Evolutionary conservation across 306 rosid species (phyloP).

Genomic region (Dicorynia guianensis): DNA sequence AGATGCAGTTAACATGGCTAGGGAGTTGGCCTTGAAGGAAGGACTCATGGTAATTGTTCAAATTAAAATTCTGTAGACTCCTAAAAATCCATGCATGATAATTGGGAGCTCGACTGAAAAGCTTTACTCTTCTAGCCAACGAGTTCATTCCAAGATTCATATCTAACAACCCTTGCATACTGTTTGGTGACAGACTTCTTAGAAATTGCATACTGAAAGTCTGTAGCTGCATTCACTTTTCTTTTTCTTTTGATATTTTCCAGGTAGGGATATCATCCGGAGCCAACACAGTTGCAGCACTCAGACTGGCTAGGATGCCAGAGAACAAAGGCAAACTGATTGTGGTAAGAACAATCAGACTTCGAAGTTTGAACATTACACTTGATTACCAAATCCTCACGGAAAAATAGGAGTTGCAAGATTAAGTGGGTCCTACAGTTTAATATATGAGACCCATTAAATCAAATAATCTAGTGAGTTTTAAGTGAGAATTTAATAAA

Average conservation of each 20-base stretch:
- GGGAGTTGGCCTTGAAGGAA: constrained; percentile 65
- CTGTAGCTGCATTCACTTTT: constrained; percentile 25
- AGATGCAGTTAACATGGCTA: constrained; percentile 67
- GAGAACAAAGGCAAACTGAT: constrained; percentile 74
- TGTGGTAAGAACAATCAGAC: constrained; percentile 51
- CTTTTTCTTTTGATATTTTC: constrained; percentile 22
- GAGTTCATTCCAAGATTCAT: neutral
- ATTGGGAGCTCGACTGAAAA: neutral
- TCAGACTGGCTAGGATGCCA: constrained; percentile 62
- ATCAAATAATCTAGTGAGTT: no score
- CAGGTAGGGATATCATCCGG: constrained; percentile 76
- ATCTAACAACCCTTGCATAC: no score
- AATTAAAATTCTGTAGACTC: neutral
- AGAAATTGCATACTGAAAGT: neutral
- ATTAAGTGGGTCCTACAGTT: no score
- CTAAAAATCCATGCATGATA: no score
- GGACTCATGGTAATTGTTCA: constrained; percentile 57
- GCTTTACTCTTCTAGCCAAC: neutral
- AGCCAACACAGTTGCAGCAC: constrained; percentile 67
- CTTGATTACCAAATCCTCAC: no score
- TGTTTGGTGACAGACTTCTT: neutral
- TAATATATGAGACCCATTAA: no score
- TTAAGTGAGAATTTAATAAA: no score
- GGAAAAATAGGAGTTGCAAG: no score
- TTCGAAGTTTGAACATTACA: neutral